These are phyloP conservation scores for Mitragyna speciosa DNA, from an alignment of 257 asterid species.

Conservation along the genomic window DNA sequence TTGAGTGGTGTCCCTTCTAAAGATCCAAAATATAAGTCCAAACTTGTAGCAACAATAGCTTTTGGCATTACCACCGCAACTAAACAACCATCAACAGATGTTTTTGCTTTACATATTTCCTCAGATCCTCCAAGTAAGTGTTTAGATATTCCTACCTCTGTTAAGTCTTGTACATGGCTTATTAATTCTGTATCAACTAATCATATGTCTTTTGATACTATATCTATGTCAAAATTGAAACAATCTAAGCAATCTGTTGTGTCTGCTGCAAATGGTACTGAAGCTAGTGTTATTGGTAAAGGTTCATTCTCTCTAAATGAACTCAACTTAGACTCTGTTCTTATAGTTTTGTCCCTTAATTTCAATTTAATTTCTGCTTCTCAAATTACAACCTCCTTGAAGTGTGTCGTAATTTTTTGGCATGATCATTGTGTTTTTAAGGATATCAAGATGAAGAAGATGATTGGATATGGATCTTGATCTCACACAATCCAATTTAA, in stretches of 20 bases:
- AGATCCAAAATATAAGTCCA: too few species aligned
- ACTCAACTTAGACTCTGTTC: neutral
- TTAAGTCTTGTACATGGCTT: slow-evolving; percentile 1
- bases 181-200: neutral
- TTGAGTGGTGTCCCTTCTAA: slow-evolving; percentile 6
- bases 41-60: too few species aligned
- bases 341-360: neutral
- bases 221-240: neutral
- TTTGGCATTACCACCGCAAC: too few species aligned
- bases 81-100: too few species aligned
- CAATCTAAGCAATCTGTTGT: too few species aligned
- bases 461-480: neutral
- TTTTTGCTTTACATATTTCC: too few species aligned
- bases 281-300: too few species aligned
- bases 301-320: too few species aligned
- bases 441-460: neutral
- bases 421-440: neutral
- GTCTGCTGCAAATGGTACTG: too few species aligned
- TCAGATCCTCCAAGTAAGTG: too few species aligned
- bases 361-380: neutral
- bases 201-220: slow-evolving; percentile 5
- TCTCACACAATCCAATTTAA: neutral
- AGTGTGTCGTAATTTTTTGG: too few species aligned
- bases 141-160: neutral
- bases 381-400: too few species aligned